Percentiles rank a stretch among this genome's conserved stretches.
phyloP scores from a whole-genome alignment of 116 monocot genomes.

The Zostera marina region DNA sequence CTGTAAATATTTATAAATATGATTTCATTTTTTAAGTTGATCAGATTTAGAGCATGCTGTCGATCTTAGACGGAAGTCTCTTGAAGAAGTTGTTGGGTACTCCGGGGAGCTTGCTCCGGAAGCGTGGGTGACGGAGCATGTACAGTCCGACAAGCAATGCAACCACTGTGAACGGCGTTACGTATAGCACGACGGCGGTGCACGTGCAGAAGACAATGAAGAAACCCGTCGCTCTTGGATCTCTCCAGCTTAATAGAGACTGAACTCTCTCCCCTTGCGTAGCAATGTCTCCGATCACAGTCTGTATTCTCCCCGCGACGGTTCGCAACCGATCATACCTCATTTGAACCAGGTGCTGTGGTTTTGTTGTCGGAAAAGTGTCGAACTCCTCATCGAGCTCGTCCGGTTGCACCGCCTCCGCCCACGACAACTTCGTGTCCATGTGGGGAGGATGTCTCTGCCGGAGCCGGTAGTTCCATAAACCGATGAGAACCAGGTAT shows the following conservation, averaged over 20 bases:
- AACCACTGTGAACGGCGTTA: slow-evolving; percentile 42
- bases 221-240: slow-evolving; percentile 32
- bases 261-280: slow-evolving; percentile 61
- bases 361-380: slow-evolving; percentile 35
- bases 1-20: no score
- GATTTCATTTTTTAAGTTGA: no score
- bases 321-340: slow-evolving; percentile 56
- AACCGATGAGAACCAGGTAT: slow-evolving; percentile 41
- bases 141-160: slow-evolving; percentile 32
- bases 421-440: slow-evolving; percentile 49
- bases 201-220: slow-evolving; percentile 35
- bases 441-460: slow-evolving; percentile 44
- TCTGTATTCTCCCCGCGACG: slow-evolving; percentile 56
- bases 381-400: slow-evolving; percentile 72
- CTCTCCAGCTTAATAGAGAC: slow-evolving; percentile 49
- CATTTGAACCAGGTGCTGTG: slow-evolving; percentile 31
- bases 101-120: slow-evolving; percentile 46
- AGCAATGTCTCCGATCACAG: slow-evolving; percentile 55
- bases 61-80: slow-evolving; percentile 38
- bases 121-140: slow-evolving; percentile 44
- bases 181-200: slow-evolving; percentile 38
- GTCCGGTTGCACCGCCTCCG: slow-evolving; percentile 34
- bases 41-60: slow-evolving; percentile 48
- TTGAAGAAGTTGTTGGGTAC: slow-evolving; percentile 53
- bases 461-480: slow-evolving; percentile 52